phyloP scores from a whole-genome alignment of 371 early-diverging fungal species.

The Mortierella sp. region DNA sequence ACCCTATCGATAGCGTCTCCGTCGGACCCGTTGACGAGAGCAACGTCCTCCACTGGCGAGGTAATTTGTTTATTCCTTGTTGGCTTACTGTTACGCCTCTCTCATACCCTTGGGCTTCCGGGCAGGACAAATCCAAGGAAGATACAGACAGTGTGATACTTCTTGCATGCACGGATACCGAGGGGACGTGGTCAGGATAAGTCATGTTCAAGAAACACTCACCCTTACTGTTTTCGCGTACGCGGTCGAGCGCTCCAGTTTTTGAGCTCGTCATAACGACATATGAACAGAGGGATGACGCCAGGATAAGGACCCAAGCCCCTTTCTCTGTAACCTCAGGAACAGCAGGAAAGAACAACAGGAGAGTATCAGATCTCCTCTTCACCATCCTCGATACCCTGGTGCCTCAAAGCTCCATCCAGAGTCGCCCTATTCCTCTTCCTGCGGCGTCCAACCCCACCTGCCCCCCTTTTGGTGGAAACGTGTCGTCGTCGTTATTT shows the following conservation, averaged over 20 bases:
- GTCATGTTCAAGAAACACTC: not conserved
- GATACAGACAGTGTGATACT: no score
- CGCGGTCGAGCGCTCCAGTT: not conserved
- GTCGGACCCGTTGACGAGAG: conserved; percentile 76
- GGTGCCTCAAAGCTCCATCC: not conserved
- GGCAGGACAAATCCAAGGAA: not conserved
- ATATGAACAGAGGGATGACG: not conserved
- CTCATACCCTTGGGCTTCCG: not conserved
- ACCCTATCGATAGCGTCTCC: conserved; percentile 74
- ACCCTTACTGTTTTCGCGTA: not conserved
- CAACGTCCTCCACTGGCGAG: conserved; percentile 87
- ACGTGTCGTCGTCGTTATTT: not conserved
- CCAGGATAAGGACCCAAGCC: not conserved
- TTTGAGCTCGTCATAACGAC: not conserved
- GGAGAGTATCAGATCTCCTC: not conserved
- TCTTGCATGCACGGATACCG: no score
- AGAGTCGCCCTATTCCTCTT: not conserved
- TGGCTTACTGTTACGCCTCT: not conserved
- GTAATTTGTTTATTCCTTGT: conserved; percentile 45
- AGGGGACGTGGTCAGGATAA: no score
- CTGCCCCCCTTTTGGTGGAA: not conserved
- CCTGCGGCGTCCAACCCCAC: not conserved
- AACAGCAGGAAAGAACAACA: not conserved
- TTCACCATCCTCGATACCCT: not conserved
- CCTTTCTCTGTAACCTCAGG: not conserved